Conservation (phyloP, 768 basidiomycete genomes). For the Lentinula aciculospora region DNA sequence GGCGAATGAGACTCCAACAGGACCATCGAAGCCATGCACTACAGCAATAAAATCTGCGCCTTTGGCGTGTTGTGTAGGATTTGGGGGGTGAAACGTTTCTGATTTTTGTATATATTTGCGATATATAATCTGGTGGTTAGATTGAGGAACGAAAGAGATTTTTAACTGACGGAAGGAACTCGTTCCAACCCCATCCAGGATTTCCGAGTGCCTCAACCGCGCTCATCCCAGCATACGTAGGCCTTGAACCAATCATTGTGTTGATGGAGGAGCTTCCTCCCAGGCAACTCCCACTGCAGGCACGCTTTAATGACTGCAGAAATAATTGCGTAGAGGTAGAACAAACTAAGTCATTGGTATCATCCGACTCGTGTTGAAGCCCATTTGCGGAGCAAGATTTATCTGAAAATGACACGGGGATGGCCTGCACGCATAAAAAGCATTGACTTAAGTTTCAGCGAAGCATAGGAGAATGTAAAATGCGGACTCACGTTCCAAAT, state of each 20-base stretch:
- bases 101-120: constrained; percentile 15
- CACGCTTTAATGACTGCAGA: neutral
- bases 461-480: neutral
- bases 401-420: neutral
- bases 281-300: constrained; percentile 14
- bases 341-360: constrained; percentile 9
- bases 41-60: constrained; percentile 11
- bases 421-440: neutral
- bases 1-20: constrained; percentile 13
- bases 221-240: constrained; percentile 13
- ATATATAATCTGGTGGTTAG: neutral
- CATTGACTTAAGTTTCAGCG: no score
- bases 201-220: constrained; percentile 15
- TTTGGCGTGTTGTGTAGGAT: constrained; percentile 10
- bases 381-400: constrained; percentile 11
- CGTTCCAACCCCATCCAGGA: constrained; percentile 26
- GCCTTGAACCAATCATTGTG: constrained; percentile 19
- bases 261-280: constrained; percentile 23
- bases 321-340: neutral
- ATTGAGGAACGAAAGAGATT: neutral
- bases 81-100: constrained; percentile 15
- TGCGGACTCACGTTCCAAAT: neutral
- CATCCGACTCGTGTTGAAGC: constrained; percentile 7
- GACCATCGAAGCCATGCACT: constrained; percentile 13
- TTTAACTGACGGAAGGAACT: constrained; percentile 17